Evolutionary conservation across 768 basidiomycete genomes (phyloP), one percentile per base, ranked within the genome.

Genomic region (Termitomyces sp.): DNA sequence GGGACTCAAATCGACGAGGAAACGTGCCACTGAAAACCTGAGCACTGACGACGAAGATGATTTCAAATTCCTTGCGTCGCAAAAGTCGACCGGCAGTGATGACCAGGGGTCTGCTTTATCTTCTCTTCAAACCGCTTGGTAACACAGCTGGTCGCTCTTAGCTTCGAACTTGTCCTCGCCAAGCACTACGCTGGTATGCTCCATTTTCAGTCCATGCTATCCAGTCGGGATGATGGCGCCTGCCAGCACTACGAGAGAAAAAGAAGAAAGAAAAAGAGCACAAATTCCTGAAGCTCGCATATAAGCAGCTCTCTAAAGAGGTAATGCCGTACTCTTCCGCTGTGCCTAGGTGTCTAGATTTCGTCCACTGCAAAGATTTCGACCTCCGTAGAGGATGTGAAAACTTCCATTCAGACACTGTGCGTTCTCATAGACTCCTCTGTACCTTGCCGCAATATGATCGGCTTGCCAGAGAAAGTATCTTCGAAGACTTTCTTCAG

Each of bases 251-350:
- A 4, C 59, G 58, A 39, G 63, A 64, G 50, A 67, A 60, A 34
- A 64, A 59, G 58, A 61, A 58, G 33, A 65, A 62, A 47, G 66
- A 66, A 39, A 66, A 63, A 36, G 61, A 67, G 22, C 59, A 60
- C 31, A 64, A 63, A 51, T 60, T 66, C 39, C 44, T 68, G 20
- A 59, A 61, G 20, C 34, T 61, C 31, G 66, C 63, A 42, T 57
- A 65, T 52, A 66, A 62, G 58, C 66, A 67, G 41, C 58, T 68
- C 20, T 58, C 63, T 4, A 57, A 61, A 44, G 66, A 67, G 55
- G 67, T 63, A 49, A 39, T 20, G 33, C n/a, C 11, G 16, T 55
- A 27, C 31, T 44, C 39, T 11, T 18, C 22, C 20, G 3, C 37
- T 39, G 15, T 51, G 18, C 39, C 8, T 45, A 50, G 11, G 4